A percentile compares a stretch with the other conserved stretches of the same genome.
Evolutionary conservation across 2,329 filamentous ascomycete genomes (phyloP).

Genomic region (Xylaria sp.): DNA sequence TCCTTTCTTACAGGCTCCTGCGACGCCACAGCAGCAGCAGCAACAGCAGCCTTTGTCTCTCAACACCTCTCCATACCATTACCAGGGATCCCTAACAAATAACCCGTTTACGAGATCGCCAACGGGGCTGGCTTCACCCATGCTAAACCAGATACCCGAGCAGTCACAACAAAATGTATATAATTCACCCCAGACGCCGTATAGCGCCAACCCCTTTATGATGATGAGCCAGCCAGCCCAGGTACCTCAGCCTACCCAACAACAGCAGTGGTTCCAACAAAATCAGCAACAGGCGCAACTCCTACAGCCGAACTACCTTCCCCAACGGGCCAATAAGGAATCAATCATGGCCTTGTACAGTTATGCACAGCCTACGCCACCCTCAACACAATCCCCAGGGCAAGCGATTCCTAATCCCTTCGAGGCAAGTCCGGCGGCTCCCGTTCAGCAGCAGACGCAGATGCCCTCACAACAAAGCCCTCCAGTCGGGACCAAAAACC

Average conservation of each 20-base stretch:
- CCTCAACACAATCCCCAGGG: constrained; percentile 48
- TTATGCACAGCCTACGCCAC: constrained; percentile 63
- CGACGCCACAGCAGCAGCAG: constrained; percentile 43
- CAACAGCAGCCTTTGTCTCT: constrained; percentile 42
- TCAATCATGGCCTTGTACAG: constrained; percentile 82
- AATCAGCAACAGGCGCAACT: constrained; percentile 40
- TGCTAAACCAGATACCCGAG: constrained; percentile 52
- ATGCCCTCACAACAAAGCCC: constrained; percentile 46
- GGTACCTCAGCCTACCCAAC: constrained; percentile 41
- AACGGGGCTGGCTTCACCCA: constrained; percentile 48
- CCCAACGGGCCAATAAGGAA: constrained; percentile 71
- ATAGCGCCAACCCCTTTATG: constrained; percentile 52
- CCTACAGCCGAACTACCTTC: constrained; percentile 53
- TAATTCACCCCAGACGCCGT: constrained; percentile 46
- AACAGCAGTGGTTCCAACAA: constrained; percentile 38
- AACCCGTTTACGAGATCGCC: constrained; percentile 51
- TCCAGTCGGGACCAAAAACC: constrained; percentile 64
- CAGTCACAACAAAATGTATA: constrained; percentile 53
- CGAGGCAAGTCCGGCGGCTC: constrained; percentile 43
- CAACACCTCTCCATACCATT: constrained; percentile 46
- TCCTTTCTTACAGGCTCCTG: constrained; percentile 59
- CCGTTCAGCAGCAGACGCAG: constrained; percentile 45
- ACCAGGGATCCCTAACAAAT: constrained; percentile 44
- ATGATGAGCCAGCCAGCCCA: constrained; percentile 48
- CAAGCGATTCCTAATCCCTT: constrained; percentile 42